Evolutionary conservation across 2,329 filamentous ascomycete genomes (phyloP).

Genomic region (Paracoccidioides brasiliensis): DNA sequence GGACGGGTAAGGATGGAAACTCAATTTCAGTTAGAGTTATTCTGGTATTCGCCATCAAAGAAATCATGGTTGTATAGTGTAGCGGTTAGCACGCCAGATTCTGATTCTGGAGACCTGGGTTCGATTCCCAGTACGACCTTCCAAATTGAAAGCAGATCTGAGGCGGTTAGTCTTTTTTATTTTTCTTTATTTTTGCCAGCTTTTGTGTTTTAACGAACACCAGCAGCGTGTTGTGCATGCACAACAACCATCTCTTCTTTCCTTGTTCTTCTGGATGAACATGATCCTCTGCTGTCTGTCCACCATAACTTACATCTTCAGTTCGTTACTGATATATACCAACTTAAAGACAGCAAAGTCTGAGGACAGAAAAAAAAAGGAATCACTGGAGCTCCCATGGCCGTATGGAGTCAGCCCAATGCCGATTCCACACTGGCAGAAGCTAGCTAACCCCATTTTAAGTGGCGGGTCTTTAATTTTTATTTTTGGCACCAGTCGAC

Average conservation of each 20-base stretch:
- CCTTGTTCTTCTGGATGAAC: neutral
- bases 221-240: neutral
- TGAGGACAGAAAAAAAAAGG: neutral
- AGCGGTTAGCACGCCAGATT: slow-evolving; percentile 9
- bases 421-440: too few relatives aligned
- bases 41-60: neutral
- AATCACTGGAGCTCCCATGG: neutral
- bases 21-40: neutral
- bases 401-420: too few relatives aligned
- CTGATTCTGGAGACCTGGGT: slow-evolving; percentile 9
- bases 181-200: neutral
- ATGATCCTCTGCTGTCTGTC: too few relatives aligned
- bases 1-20: neutral
- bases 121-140: slow-evolving; percentile 10
- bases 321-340: too few relatives aligned
- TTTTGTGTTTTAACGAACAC: neutral
- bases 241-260: neutral
- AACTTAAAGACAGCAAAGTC: too few relatives aligned
- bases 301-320: too few relatives aligned
- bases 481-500: too few relatives aligned
- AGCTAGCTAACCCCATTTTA: too few relatives aligned
- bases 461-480: too few relatives aligned
- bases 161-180: neutral
- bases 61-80: slow-evolving; percentile 7
- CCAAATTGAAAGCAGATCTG: neutral